Conservation (phyloP, 1,139 yeast species). For the Pichia sp. region DNA sequence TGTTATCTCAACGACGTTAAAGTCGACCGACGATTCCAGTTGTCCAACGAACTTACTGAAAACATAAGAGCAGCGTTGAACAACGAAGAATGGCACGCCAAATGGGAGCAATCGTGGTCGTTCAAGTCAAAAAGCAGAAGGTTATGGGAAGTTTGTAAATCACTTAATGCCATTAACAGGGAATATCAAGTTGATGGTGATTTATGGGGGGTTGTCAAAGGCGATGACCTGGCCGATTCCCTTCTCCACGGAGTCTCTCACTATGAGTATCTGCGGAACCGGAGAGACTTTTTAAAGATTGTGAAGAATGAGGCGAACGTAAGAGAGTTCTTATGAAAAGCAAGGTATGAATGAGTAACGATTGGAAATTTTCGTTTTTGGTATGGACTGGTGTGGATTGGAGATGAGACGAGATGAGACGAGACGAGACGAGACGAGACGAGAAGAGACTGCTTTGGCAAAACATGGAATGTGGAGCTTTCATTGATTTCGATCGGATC, state of each 20-base stretch:
- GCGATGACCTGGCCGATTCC: constrained; percentile 56
- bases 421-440: no score
- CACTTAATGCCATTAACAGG: constrained; percentile 13
- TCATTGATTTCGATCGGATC: no score
- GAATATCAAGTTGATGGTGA: constrained; percentile 6
- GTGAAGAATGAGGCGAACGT: not conserved
- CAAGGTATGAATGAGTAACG: no score
- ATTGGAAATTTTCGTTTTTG: no score
- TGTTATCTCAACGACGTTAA: not conserved
- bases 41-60: not conserved
- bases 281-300: constrained; percentile 1
- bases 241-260: constrained; percentile 50
- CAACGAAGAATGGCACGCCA: not conserved
- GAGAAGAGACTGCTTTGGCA: no score
- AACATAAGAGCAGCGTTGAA: not conserved
- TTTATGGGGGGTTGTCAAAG: constrained; percentile 29
- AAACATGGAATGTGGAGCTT: no score
- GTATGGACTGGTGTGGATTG: no score
- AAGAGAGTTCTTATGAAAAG: not conserved
- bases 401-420: no score
- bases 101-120: constrained; percentile 10
- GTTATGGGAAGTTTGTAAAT: constrained; percentile 18
- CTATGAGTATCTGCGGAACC: constrained; percentile 38
- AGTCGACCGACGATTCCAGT: not conserved
- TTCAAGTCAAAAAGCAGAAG: constrained; percentile 16